A percentile compares a stretch with the other conserved stretches of the same genome.
Evolutionary conservation across 2,329 filamentous ascomycete species (phyloP).

Genomic region (Verticillium zaregamsianum): DNA sequence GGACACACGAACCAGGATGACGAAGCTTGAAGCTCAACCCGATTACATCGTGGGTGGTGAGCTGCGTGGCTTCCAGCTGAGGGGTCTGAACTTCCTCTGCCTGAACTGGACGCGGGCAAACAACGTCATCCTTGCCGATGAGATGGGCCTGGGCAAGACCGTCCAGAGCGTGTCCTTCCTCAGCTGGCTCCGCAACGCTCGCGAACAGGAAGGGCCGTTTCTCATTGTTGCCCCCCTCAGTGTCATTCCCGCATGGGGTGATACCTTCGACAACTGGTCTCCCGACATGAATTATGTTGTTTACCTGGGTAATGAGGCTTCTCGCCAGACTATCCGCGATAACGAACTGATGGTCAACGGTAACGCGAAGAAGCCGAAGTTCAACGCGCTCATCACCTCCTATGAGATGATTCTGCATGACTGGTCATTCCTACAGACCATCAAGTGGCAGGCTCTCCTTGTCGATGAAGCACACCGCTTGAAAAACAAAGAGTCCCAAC

Average conservation of each 20-base stretch:
- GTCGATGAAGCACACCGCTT: constrained; percentile 96
- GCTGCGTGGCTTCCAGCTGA: constrained; percentile 88
- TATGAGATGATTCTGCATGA: constrained; percentile 95
- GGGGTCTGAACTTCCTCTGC: constrained; percentile 89
- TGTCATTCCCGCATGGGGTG: constrained; percentile 96
- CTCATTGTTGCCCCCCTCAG: constrained; percentile 96
- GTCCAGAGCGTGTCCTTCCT: constrained; percentile 97
- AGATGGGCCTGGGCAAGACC: constrained; percentile 98
- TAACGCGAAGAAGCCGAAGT: constrained; percentile 85
- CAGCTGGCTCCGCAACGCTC: constrained; percentile 90
- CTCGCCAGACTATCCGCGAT: constrained; percentile 82
- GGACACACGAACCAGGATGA: constrained; percentile 70
- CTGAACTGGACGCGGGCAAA: constrained; percentile 94
- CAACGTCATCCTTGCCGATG: constrained; percentile 95
- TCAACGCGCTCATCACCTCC: constrained; percentile 95
- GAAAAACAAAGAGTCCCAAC: constrained; percentile 92
- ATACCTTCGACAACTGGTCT: constrained; percentile 95
- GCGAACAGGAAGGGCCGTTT: constrained; percentile 88
- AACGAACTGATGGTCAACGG: constrained; percentile 85
- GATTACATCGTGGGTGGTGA: constrained; percentile 80
- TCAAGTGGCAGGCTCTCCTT: constrained; percentile 97
- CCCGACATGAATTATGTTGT: constrained; percentile 96
- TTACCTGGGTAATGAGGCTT: constrained; percentile 85
- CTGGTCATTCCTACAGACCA: constrained; percentile 74
- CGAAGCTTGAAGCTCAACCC: constrained; percentile 74